phyloP scores from a whole-genome alignment of 176 grass and related monocot genomes.

The Cenchrus fungigraminus region DNA sequence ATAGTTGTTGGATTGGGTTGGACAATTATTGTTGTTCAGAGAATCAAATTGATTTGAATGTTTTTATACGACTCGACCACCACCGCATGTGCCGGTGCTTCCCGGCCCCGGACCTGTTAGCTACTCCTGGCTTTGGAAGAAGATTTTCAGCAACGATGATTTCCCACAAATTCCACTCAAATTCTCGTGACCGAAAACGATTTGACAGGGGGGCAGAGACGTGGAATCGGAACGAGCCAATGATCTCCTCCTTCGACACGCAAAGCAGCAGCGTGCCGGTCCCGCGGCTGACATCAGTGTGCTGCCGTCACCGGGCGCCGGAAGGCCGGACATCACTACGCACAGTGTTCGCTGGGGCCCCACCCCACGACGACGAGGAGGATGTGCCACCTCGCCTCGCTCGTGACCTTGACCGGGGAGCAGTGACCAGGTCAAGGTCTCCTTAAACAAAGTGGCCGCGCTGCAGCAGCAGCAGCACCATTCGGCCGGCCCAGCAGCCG shows the following conservation, averaged over 20 bases:
- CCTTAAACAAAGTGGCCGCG: background rate
- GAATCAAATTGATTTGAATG: background rate
- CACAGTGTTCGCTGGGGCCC: background rate
- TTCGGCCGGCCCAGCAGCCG: background rate
- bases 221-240: too few species aligned
- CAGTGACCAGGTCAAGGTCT: constrained; percentile 14
- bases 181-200: background rate
- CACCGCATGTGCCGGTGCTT: background rate
- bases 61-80: background rate
- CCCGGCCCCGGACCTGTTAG: background rate
- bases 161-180: background rate
- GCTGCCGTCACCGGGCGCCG: background rate
- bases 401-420: constrained; percentile 13
- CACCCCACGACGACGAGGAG: background rate
- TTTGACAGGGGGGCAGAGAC: too few species aligned
- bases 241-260: background rate
- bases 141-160: background rate
- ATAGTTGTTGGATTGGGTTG: background rate
- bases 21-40: background rate
- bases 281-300: background rate
- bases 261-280: background rate
- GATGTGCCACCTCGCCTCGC: background rate
- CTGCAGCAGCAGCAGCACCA: background rate
- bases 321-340: background rate
- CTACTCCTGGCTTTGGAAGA: background rate